Percentiles rank a stretch among this genome's conserved stretches.
Evolutionary conservation across 768 basidiomycete species (phyloP).

Genomic region (button mushroom (Agaricus bisporus)): DNA sequence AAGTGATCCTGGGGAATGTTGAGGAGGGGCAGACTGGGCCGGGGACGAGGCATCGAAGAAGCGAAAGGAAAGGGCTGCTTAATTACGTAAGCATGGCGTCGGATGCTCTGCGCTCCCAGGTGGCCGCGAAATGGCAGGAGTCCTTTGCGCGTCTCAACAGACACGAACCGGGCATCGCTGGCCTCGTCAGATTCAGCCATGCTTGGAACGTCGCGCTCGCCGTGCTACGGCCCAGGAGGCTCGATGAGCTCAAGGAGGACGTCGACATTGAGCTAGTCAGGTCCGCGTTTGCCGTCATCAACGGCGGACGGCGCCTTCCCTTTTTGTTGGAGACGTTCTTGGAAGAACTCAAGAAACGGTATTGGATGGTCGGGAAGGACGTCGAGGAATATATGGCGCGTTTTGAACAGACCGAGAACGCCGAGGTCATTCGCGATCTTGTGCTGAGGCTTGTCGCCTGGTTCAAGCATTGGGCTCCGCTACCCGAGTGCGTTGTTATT

Average conservation of each 20-base stretch:
- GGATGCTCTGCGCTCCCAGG: constrained; percentile 57
- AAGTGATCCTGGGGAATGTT: neutral
- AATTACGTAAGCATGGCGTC: constrained; percentile 39
- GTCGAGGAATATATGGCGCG: constrained; percentile 49
- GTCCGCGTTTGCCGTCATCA: constrained; percentile 53
- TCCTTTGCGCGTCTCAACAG: constrained; percentile 61
- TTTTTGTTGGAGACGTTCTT: constrained; percentile 67
- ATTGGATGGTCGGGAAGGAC: constrained; percentile 54
- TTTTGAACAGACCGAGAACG: constrained; percentile 43
- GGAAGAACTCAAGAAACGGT: constrained; percentile 58
- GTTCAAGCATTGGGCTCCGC: constrained; percentile 73
- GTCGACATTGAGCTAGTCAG: constrained; percentile 34
- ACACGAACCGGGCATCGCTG: constrained; percentile 52
- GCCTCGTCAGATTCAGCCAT: constrained; percentile 63
- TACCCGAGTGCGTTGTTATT: constrained; percentile 44
- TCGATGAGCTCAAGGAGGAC: neutral
- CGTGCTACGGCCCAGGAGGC: constrained; percentile 41
- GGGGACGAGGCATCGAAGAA: constrained; percentile 1
- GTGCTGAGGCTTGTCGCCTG: constrained; percentile 60
- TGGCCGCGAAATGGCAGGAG: constrained; percentile 67
- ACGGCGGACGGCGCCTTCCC: constrained; percentile 52
- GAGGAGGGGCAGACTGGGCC: constrained; percentile 1
- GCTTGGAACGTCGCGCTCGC: constrained; percentile 54
- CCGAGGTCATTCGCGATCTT: constrained; percentile 45
- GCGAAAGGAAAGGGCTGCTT: neutral